These are phyloP conservation scores for Crithidia acanthocephali DNA, from an alignment of 208 protist species.

Conservation along the genomic window DNA sequence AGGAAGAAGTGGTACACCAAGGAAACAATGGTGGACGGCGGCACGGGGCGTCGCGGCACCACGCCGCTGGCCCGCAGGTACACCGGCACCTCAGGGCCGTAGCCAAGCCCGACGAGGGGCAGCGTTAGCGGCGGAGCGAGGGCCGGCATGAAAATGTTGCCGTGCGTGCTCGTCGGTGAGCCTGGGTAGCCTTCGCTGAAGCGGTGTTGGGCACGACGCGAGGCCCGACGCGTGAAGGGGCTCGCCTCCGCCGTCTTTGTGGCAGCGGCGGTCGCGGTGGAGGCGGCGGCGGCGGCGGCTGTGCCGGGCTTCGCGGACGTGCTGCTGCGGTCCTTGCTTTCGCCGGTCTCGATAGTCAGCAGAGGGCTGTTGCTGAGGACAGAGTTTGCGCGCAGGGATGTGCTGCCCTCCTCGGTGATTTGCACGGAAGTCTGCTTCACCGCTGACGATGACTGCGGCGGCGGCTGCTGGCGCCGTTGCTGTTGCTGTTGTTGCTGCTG, in stretches of 20 bases:
- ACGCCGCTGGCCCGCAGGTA: constrained; percentile 63
- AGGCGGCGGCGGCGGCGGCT: background rate
- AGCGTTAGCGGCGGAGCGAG: constrained; percentile 16
- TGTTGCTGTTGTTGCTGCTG: constrained; percentile 14
- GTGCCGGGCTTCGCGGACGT: background rate
- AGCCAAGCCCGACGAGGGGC: constrained; percentile 60
- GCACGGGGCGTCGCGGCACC: constrained; percentile 45
- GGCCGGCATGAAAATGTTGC: background rate
- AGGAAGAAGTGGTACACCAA: constrained; percentile 79
- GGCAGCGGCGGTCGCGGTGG: background rate
- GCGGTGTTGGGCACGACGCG: constrained; percentile 7
- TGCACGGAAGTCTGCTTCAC: constrained; percentile 1
- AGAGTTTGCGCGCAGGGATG: background rate
- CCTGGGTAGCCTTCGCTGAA: constrained; percentile 1
- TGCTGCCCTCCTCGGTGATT: background rate
- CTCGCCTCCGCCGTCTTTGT: background rate
- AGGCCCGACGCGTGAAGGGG: constrained; percentile 3
- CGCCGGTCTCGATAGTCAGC: background rate
- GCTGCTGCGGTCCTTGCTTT: background rate
- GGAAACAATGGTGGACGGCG: constrained; percentile 28
- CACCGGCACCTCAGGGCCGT: constrained; percentile 37
- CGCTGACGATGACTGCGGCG: background rate
- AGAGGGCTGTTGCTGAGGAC: constrained; percentile 6
- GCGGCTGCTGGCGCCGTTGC: constrained; percentile 11
- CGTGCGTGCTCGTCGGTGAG: background rate